These are phyloP conservation scores for Penicillium griseofulvum DNA, from an alignment of 2,329 filamentous ascomycete species.

Conservation along the genomic window DNA sequence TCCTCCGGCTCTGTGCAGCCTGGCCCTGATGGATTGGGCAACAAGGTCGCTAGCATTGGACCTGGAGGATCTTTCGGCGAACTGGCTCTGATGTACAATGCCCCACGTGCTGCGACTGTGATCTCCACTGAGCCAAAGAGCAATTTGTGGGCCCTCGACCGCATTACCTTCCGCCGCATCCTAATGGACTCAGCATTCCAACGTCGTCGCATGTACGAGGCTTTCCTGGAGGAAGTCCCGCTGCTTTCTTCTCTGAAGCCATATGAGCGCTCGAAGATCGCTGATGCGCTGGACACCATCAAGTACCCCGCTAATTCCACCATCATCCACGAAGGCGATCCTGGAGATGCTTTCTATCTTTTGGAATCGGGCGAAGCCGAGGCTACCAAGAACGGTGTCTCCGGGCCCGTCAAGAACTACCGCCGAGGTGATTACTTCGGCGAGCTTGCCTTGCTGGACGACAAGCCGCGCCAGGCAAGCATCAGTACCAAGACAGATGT, in stretches of 20 bases:
- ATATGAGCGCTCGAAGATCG: conserved; percentile 96
- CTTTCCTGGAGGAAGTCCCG: conserved; percentile 90
- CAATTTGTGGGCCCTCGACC: conserved; percentile 90
- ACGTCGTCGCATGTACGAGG: conserved; percentile 93
- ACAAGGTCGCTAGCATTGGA: conserved; percentile 76
- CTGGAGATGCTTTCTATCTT: conserved; percentile 86
- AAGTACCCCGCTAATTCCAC: conserved; percentile 76
- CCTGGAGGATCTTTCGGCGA: conserved; percentile 94
- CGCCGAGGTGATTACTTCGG: conserved; percentile 95
- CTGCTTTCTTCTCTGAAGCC: conserved; percentile 77
- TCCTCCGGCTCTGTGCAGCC: conserved; percentile 71
- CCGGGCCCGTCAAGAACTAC: conserved; percentile 74
- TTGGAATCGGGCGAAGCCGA: conserved; percentile 84
- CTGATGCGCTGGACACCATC: conserved; percentile 87
- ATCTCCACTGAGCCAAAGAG: conserved; percentile 74
- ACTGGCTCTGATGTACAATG: conserved; percentile 97
- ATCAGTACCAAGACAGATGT: conserved; percentile 80
- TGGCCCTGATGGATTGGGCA: conserved; percentile 77
- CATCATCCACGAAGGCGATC: conserved; percentile 90
- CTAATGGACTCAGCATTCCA: conserved; percentile 98
- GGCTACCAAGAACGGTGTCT: conserved; percentile 73
- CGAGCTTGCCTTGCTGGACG: conserved; percentile 88
- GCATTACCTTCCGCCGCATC: conserved; percentile 94
- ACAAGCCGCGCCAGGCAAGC: conserved; percentile 87
- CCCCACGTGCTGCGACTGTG: conserved; percentile 90